Percentiles rank a stretch among this genome's conserved stretches.
These are phyloP conservation scores for Lachancea sp. DNA, from an alignment of 805 yeast genomes.

Conservation along the genomic window DNA sequence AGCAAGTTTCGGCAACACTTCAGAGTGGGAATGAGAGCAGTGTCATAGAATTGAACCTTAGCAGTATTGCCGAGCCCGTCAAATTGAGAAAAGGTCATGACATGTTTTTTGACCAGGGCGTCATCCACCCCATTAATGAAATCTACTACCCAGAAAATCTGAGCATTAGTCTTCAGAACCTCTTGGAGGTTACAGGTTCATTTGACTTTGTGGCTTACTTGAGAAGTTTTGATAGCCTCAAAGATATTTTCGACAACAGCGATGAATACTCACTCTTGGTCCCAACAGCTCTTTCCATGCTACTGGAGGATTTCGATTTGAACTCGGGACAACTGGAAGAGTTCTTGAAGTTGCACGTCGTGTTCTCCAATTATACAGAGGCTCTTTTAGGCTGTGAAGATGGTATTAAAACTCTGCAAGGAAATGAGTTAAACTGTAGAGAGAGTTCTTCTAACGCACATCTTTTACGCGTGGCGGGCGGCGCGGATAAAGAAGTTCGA, in stretches of 20 bases:
- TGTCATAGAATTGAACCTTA: constrained; percentile 10
- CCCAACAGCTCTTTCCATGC: constrained; percentile 57
- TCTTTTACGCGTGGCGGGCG: constrained; percentile 40
- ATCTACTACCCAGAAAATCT: constrained; percentile 54
- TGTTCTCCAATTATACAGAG: constrained; percentile 50
- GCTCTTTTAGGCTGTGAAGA: constrained; percentile 44
- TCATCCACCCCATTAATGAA: constrained; percentile 60
- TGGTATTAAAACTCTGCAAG: constrained; percentile 39
- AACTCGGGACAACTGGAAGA: constrained; percentile 41
- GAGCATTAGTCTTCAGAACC: constrained; percentile 46
- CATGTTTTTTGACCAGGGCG: constrained; percentile 76
- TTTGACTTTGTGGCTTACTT: constrained; percentile 42
- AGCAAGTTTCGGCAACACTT: constrained; percentile 9
- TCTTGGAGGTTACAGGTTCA: constrained; percentile 51
- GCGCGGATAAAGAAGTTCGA: constrained; percentile 51
- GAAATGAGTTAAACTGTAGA: constrained; percentile 40
- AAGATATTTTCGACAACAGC: constrained; percentile 36
- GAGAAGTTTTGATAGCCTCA: constrained; percentile 37
- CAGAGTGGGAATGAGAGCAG: background rate
- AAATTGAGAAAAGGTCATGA: constrained; percentile 43
- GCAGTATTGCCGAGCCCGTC: constrained; percentile 20
- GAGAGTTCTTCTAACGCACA: constrained; percentile 34
- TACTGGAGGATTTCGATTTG: constrained; percentile 43
- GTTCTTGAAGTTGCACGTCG: constrained; percentile 60
- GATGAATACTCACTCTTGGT: constrained; percentile 57